Evolutionary conservation across 2,329 filamentous ascomycete species (phyloP), one percentile per base, ranked within the genome.

Genomic region (Chalara sp.): DNA sequence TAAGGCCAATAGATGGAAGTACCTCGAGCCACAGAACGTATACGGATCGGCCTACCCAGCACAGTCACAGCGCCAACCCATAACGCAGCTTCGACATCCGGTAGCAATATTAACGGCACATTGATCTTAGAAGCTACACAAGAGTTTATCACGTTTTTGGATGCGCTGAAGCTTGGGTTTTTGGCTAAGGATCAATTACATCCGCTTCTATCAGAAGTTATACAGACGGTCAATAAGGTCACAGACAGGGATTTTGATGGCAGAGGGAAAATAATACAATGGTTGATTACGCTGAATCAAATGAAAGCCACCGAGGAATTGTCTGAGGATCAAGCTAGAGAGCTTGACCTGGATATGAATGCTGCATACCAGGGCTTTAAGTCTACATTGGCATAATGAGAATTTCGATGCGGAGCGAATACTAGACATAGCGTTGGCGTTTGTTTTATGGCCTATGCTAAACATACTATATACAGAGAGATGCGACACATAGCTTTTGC

Each of bases 121-220:
- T 69, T 96, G 35, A 95, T 97, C 52, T 74, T 95, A 41, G 85
- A 92, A 57, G 93, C 93, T 1, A 97, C 92, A 1, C 91, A 99
- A 68, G 95, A 96, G 67, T 99, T 99, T 68, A 99, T 99, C 68
- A 99, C 93, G 0, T 92, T 99, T 65, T 80, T 99, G 48, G 93
- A 99, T 66, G 95, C 93, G 12, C 79, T 99, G 61, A 91, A 91
- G 66, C 81, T 99, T 49, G 91, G 92, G 43, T 82, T 97, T 63
- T 76, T 95, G 8, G 92, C 92, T 45, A 99, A 99, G 66, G 92
- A 97, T 68, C 90, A 93, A 56, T 75, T 99, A n/a, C 95, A 99
- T 65, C 93, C 93, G 4, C 75, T 99, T 21, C 78, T 99, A 2
- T 92, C 91, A 1, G 93, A 97, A 61, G 89, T 96, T 13, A 99